A percentile compares a stretch with the other conserved stretches of the same genome.
These are phyloP conservation scores for Spathaspora passalidarum DNA, from an alignment of 805 yeast species.

Conservation along the genomic window DNA sequence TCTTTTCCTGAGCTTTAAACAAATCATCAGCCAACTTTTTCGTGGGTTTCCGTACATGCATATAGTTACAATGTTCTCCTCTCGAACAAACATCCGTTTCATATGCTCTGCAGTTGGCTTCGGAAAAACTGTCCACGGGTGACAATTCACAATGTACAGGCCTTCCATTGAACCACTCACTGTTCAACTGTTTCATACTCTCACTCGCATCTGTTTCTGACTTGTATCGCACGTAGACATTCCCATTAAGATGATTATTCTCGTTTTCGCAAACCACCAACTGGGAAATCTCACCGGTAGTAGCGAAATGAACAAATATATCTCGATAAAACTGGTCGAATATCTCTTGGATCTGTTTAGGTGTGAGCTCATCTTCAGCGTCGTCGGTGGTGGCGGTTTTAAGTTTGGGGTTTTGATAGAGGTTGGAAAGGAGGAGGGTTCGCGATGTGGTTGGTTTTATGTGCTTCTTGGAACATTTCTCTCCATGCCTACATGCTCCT, in stretches of 20 bases:
- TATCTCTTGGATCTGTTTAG: constrained; percentile 38
- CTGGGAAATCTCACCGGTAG: constrained; percentile 51
- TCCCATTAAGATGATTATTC: constrained; percentile 80
- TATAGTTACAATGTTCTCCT: constrained; percentile 82
- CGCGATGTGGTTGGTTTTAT: constrained; percentile 61
- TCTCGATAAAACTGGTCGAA: constrained; percentile 71
- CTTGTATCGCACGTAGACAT: constrained; percentile 69
- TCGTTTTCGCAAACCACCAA: constrained; percentile 79
- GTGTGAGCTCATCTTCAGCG: constrained; percentile 26
- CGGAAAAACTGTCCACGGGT: constrained; percentile 68
- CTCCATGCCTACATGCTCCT: constrained; percentile 94
- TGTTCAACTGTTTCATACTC: constrained; percentile 62
- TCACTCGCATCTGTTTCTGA: constrained; percentile 53
- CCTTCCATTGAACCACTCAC: constrained; percentile 75
- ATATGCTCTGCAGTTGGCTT: constrained; percentile 73
- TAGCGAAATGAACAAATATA: constrained; percentile 58
- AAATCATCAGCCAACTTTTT: constrained; percentile 40
- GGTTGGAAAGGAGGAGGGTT: constrained; percentile 61
- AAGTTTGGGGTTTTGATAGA: constrained; percentile 62
- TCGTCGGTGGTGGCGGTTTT: constrained; percentile 22
- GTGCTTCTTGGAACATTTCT: constrained; percentile 75
- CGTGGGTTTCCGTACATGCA: constrained; percentile 68
- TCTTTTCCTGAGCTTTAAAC: constrained; percentile 35
- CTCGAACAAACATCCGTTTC: constrained; percentile 65
- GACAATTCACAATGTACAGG: constrained; percentile 81